Percentiles rank a stretch among this genome's conserved stretches.
phyloP scores from a whole-genome alignment of 495 filamentous ascomycete species.

The Hypoxylon rickii region DNA sequence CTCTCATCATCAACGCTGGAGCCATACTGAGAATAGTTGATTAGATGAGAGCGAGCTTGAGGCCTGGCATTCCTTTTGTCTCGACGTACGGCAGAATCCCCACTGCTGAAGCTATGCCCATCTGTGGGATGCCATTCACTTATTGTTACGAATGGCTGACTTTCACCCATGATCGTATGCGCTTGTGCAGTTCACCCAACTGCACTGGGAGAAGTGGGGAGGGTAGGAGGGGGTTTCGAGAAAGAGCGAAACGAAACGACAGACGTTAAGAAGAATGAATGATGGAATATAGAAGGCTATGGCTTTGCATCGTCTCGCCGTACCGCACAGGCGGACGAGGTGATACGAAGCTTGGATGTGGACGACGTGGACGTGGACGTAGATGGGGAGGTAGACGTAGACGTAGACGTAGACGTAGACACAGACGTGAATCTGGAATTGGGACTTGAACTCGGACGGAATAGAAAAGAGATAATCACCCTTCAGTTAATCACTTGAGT shows the following conservation, averaged over 20 bases:
- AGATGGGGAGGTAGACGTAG: too few relatives aligned
- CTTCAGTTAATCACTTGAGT: slow-evolving; percentile 25
- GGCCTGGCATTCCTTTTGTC: slow-evolving; percentile 31
- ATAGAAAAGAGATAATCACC: neutral
- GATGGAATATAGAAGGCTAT: neutral
- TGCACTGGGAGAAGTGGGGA: neutral
- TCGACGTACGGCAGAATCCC: slow-evolving; percentile 52
- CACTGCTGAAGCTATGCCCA: slow-evolving; percentile 48
- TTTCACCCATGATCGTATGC: slow-evolving; percentile 40
- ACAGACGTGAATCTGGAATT: too few relatives aligned
- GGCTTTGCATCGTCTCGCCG: slow-evolving; percentile 27
- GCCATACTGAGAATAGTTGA: slow-evolving; percentile 46
- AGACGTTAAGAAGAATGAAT: slow-evolving; percentile 15
- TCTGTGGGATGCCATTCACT: slow-evolving; percentile 49
- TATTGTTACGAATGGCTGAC: slow-evolving; percentile 48
- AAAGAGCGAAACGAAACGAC: neutral
- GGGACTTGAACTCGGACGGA: neutral
- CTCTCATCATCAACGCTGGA: slow-evolving; percentile 45
- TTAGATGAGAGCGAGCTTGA: slow-evolving; percentile 33
- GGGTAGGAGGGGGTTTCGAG: neutral
- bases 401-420: too few relatives aligned
- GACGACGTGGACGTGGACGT: too few relatives aligned
- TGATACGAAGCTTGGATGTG: slow-evolving; percentile 3
- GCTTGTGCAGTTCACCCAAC: slow-evolving; percentile 30
- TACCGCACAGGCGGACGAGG: slow-evolving; percentile 16